phyloP scores from a whole-genome alignment of 2,329 filamentous ascomycete species.

The Leptographium lundbergii region DNA sequence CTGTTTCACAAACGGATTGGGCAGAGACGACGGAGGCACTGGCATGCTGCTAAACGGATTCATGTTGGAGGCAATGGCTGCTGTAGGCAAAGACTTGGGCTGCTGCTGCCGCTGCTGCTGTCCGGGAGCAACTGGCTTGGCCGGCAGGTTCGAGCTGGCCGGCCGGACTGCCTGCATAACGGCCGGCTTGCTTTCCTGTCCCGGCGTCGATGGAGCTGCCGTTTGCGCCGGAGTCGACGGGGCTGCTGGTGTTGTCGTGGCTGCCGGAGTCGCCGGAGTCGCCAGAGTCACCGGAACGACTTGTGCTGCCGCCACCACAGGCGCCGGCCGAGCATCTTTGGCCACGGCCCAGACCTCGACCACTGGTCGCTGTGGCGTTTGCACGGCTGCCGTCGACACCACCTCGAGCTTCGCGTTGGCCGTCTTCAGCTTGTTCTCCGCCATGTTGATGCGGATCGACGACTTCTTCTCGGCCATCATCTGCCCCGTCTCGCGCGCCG shows the following conservation, averaged over 20 bases:
- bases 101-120: background rate
- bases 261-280: background rate
- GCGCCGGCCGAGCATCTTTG: conserved; percentile 47
- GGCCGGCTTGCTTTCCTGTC: background rate
- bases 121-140: conserved; percentile 3
- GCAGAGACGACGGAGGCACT: background rate
- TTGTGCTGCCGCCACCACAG: conserved; percentile 7
- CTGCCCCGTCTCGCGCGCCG: conserved; percentile 50
- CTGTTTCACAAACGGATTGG: conserved; percentile 13
- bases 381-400: conserved; percentile 68
- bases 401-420: conserved; percentile 62
- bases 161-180: background rate
- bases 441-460: conserved; percentile 64
- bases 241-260: background rate
- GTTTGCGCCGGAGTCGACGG: background rate
- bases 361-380: conserved; percentile 75
- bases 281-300: conserved; percentile 2
- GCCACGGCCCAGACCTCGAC: conserved; percentile 77
- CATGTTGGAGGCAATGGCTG: background rate
- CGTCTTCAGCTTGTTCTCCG: conserved; percentile 52
- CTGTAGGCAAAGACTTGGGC: background rate
- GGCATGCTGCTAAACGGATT: conserved; percentile 9
- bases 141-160: conserved; percentile 3
- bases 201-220: background rate
- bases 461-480: conserved; percentile 65